A percentile compares a stretch with the other conserved stretches of the same genome.
Evolutionary conservation across 306 rosid genomes (phyloP).

Genomic region (Ammopiptanthus mongolicus): DNA sequence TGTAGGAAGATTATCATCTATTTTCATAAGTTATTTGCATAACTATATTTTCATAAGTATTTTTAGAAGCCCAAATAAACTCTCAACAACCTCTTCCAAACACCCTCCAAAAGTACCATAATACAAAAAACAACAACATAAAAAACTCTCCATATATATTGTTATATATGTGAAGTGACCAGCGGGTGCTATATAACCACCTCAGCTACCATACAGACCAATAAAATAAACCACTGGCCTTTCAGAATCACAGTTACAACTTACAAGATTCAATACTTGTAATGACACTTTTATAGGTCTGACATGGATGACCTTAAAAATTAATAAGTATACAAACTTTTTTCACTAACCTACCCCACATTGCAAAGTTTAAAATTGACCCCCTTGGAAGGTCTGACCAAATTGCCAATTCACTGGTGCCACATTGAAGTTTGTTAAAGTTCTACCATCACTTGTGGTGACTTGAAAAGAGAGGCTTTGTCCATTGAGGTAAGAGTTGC

Average conservation of each 20-base stretch:
- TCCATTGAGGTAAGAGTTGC: slow-evolving; percentile 78
- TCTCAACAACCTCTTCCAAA: too few species aligned
- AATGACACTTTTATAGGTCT: background rate
- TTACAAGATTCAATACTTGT: slow-evolving; percentile 18
- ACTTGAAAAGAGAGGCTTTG: slow-evolving; percentile 78
- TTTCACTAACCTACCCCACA: background rate
- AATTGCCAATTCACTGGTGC: slow-evolving; percentile 75
- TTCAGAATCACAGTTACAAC: slow-evolving; percentile 18
- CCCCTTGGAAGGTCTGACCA: slow-evolving; percentile 76
- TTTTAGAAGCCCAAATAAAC: too few species aligned
- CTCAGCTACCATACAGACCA: slow-evolving; percentile 41
- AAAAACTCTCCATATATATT: slow-evolving; percentile 13
- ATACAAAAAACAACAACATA: slow-evolving; percentile 21
- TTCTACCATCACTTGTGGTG: slow-evolving; percentile 78
- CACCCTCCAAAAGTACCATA: too few species aligned
- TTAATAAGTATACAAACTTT: slow-evolving; percentile 19
- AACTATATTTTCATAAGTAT: too few species aligned
- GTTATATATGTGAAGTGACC: slow-evolving; percentile 23
- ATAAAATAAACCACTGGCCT: slow-evolving; percentile 34
- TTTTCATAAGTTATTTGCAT: too few species aligned
- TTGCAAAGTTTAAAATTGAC: slow-evolving; percentile 44
- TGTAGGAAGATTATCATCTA: too few species aligned
- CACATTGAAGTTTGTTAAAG: slow-evolving; percentile 54
- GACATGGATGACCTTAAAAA: slow-evolving; percentile 2
- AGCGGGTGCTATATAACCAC: slow-evolving; percentile 41